Evolutionary conservation across 108 stramenopile species (phyloP).

Genomic region (Aureococcus anophagefferens): DNA sequence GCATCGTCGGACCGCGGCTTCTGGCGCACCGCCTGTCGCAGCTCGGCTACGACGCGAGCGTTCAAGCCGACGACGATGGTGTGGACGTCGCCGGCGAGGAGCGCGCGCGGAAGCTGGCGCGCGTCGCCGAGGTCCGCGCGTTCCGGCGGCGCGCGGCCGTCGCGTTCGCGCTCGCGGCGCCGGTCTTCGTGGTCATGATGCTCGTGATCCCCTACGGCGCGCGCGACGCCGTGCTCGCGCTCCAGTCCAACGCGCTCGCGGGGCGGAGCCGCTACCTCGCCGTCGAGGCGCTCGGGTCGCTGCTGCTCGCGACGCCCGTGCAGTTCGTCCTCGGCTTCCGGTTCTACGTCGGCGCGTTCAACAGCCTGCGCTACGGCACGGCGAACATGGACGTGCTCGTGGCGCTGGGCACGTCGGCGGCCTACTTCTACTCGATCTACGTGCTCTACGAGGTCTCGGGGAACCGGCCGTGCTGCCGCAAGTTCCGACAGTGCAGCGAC

Average conservation of each 20-base stretch:
- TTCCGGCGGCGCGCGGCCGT: not conserved
- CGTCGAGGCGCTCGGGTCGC: constrained; percentile 41
- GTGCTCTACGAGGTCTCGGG: not conserved
- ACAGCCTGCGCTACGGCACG: constrained; percentile 44
- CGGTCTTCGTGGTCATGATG: constrained; percentile 7
- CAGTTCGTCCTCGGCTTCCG: constrained; percentile 75
- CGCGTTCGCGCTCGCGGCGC: constrained; percentile 5
- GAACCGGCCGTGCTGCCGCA: not conserved
- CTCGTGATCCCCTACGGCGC: not conserved
- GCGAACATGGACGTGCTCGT: constrained; percentile 74
- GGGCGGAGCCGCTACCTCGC: constrained; percentile 7
- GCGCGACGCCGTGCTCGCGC: not conserved
- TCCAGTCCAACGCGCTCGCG: not conserved
- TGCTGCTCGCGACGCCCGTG: constrained; percentile 60
- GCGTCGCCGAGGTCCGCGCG: not conserved
- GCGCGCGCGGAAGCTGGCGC: not conserved
- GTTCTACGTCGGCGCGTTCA: constrained; percentile 68
- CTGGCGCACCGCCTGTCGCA: not conserved
- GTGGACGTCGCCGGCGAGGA: not conserved
- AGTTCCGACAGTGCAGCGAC: too few species aligned
- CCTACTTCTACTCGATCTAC: constrained; percentile 55
- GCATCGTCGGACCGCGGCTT: not conserved
- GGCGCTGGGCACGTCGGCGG: constrained; percentile 63
- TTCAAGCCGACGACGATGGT: not conserved
- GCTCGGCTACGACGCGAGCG: not conserved